Conservation (phyloP, 2,329 filamentous ascomycete species). For the Nigrospora osmanthi region DNA sequence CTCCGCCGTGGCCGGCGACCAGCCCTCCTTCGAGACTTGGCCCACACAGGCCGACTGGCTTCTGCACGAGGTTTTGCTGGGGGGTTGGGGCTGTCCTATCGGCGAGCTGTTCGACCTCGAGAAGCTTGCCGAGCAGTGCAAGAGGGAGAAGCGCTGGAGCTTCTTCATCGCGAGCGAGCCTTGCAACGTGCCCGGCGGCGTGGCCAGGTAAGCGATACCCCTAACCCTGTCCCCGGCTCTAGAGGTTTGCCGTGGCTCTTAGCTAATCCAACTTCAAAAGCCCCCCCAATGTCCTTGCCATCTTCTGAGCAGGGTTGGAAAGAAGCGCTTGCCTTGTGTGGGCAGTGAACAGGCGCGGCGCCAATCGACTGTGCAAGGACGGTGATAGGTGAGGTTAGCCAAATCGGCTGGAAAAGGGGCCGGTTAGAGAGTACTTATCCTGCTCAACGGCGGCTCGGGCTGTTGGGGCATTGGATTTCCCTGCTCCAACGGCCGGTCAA, state of each 20-base stretch:
- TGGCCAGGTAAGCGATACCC: constrained; percentile 9
- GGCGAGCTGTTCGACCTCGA: constrained; percentile 12
- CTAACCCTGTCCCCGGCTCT: not conserved
- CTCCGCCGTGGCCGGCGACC: constrained; percentile 30
- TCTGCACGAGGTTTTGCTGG: constrained; percentile 11
- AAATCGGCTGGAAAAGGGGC: no score
- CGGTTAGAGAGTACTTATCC: no score
- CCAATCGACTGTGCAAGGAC: no score
- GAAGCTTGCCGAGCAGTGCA: constrained; percentile 4
- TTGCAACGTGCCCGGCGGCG: constrained; percentile 17
- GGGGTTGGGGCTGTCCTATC: constrained; percentile 12
- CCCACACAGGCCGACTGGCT: constrained; percentile 12
- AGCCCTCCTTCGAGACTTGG: constrained; percentile 30
- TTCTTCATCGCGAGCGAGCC: constrained; percentile 10
- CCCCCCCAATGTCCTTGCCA: constrained; percentile 27
- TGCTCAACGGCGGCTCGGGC: no score
- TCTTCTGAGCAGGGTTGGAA: constrained; percentile 17
- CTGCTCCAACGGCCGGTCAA: no score
- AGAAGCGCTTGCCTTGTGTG: no score
- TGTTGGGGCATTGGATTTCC: no score
- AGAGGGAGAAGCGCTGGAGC: constrained; percentile 1
- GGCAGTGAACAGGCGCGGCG: no score
- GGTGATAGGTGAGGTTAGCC: no score
- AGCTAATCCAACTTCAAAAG: constrained; percentile 7
- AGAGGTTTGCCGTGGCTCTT: not conserved